These are phyloP conservation scores for Volvox carteri DNA, from an alignment of 163 green algal genomes.

Conservation along the genomic window DNA sequence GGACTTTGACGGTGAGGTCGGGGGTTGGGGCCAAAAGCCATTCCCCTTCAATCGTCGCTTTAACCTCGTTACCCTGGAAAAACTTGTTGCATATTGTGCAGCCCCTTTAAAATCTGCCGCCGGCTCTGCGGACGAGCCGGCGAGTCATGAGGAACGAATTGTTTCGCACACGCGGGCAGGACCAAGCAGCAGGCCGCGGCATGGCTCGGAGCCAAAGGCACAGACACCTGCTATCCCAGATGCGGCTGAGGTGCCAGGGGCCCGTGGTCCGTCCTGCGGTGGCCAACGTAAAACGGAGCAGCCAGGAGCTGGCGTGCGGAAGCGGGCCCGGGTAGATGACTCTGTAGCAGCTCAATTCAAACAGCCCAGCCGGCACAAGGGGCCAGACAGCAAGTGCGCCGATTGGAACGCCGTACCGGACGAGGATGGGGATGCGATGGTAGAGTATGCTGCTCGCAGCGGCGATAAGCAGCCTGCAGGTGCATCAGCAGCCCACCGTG, in stretches of 20 bases:
- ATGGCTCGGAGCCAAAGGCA: not conserved
- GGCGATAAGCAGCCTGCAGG: not conserved
- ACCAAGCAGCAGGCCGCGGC: not conserved
- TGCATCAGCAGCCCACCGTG: not conserved
- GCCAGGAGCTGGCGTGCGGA: not conserved
- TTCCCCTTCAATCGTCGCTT: no score
- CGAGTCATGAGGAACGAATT: not conserved
- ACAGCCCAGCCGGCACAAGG: not conserved
- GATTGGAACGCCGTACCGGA: not conserved
- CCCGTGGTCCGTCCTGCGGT: no score
- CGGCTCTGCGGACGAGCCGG: not conserved
- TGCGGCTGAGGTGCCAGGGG: not conserved
- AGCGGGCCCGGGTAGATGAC: not conserved
- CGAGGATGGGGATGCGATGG: not conserved
- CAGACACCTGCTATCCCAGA: not conserved
- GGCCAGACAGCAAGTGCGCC: not conserved
- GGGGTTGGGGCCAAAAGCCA: not conserved
- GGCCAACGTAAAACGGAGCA: not conserved
- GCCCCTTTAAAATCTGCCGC: not conserved
- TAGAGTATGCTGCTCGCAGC: not conserved
- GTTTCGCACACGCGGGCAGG: not conserved
- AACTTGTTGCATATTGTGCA: no score
- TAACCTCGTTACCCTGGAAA: no score
- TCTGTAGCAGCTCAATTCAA: not conserved
- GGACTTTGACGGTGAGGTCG: constrained; percentile 4